Evolutionary conservation across 1,284 basidiomycete genomes (phyloP).

Genomic region (Taiwanofungus camphoratus): DNA sequence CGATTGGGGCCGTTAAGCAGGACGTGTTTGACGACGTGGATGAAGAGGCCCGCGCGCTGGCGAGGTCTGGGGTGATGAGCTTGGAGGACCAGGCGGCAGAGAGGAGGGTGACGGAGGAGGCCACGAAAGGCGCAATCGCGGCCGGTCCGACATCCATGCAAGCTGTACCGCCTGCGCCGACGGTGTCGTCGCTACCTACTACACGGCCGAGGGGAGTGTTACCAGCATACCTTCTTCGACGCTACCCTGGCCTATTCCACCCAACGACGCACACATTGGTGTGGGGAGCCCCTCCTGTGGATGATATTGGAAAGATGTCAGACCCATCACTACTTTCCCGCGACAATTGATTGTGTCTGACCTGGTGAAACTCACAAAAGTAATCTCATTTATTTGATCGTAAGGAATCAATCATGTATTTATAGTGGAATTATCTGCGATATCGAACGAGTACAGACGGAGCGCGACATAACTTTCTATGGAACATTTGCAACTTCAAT

Average conservation of each 20-base stretch:
- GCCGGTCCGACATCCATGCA: slow-evolving; percentile 4
- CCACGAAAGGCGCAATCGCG: slow-evolving; percentile 4
- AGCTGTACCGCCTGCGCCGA: slow-evolving; percentile 5
- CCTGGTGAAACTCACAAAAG: too few relatives aligned
- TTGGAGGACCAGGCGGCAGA: slow-evolving; percentile 19
- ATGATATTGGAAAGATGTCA: slow-evolving; percentile 42
- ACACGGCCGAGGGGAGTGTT: slow-evolving; percentile 39
- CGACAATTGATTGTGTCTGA: too few relatives aligned
- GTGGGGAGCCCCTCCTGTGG: slow-evolving; percentile 66
- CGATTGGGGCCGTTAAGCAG: slow-evolving; percentile 89
- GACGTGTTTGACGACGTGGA: slow-evolving; percentile 87
- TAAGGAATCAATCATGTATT: too few relatives aligned
- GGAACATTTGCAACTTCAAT: too few relatives aligned
- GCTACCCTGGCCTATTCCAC: slow-evolving; percentile 49
- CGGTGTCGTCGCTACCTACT: slow-evolving; percentile 7
- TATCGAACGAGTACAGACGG: too few relatives aligned
- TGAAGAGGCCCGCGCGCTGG: slow-evolving; percentile 61
- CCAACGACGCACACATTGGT: slow-evolving; percentile 54
- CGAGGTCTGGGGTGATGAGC: slow-evolving; percentile 31
- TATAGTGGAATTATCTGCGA: too few relatives aligned
- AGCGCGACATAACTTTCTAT: too few relatives aligned
- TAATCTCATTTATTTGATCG: too few relatives aligned
- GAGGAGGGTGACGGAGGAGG: slow-evolving; percentile 11
- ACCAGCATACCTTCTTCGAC: slow-evolving; percentile 36
- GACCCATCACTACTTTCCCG: too few relatives aligned